These are phyloP conservation scores for Neospermospora avenae DNA, from an alignment of 2,329 filamentous ascomycete species.

Conservation along the genomic window DNA sequence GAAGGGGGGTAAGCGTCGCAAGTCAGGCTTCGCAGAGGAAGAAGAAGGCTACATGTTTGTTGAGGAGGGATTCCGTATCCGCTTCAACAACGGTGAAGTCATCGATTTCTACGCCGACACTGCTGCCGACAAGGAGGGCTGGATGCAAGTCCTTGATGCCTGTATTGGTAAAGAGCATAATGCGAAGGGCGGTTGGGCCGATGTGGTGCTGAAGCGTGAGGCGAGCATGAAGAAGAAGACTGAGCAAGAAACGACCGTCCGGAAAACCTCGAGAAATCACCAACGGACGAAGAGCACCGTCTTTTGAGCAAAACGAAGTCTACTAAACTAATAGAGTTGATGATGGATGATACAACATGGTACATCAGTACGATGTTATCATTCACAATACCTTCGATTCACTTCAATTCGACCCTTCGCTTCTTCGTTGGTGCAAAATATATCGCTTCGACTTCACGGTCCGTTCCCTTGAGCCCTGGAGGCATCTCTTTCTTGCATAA, in stretches of 20 bases:
- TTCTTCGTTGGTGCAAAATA: constrained; percentile 3
- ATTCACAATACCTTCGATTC: constrained; percentile 5
- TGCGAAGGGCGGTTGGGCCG: constrained; percentile 62
- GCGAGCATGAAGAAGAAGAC: constrained; percentile 34
- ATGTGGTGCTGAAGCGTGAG: constrained; percentile 62
- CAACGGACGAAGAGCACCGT: constrained; percentile 34
- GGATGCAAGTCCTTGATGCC: constrained; percentile 87
- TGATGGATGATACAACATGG: constrained; percentile 21
- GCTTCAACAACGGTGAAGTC: constrained; percentile 95
- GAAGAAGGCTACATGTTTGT: constrained; percentile 99
- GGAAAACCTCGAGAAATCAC: constrained; percentile 29
- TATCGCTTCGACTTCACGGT: constrained; percentile 15
- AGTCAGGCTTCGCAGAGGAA: constrained; percentile 95
- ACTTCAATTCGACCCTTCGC: neutral
- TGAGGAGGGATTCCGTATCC: constrained; percentile 97
- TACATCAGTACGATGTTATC: constrained; percentile 15
- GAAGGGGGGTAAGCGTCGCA: constrained; percentile 74
- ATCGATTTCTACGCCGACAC: constrained; percentile 73
- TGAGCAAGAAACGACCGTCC: constrained; percentile 18
- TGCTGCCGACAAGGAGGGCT: constrained; percentile 81
- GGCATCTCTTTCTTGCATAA: constrained; percentile 21
- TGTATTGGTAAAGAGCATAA: constrained; percentile 50
- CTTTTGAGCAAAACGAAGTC: constrained; percentile 20
- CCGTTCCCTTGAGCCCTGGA: constrained; percentile 21
- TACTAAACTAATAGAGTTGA: constrained; percentile 9